Base-by-base conservation (phyloP, 2,329 filamentous ascomycete genomes). In the Aureobasidium namibiae region DNA sequence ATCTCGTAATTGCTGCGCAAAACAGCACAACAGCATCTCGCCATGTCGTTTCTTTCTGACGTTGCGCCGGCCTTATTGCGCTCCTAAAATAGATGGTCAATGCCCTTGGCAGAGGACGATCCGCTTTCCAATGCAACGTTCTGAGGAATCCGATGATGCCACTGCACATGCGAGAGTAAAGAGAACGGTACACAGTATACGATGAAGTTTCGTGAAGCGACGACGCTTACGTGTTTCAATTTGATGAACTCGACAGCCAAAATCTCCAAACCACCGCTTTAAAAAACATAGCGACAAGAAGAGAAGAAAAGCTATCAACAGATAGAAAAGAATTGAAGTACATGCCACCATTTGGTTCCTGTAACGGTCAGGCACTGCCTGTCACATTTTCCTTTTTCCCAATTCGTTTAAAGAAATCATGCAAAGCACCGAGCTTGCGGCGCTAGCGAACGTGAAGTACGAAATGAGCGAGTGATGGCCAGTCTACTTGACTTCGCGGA, bases 341-440 rank as follows among this genome's bases (percentile, higher is more conserved):
- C 13, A 59, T 52, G 38, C 16, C n/a, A 38, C 38, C 23, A 21
- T 50, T 42, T 29, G 24, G 21, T 39, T 23, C 42, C 33, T 46
- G n/a, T 38, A 7, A 44, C 48, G 42, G 18, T 48, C 41, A 57
- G 54, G 57, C 46, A 50, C 57, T 59, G 57, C 57, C 57, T 59
- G 57, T 59, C 26, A 18, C 45, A 45, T 59, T 41, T 52, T 45
- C 34, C 34, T 46, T 52, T 29, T 52, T 38, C 39, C 46, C 18
- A 50, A 36, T 41, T 59, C 57, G 46, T 59, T 18, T 18, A 45
- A 31, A 53, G 31, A 36, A 16, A 29, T 52, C 57, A 38, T 59
- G 57, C 57, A 59, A 59, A 59, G 57, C 57, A 31, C 46, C 48
- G 57, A 23, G 26, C 57, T 59, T 31, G 57, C 57, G 23, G 57